Evolutionary conservation across 2,329 filamentous ascomycete genomes (phyloP), one percentile per base, ranked within the genome.

Genomic region (Cercospora sojina): DNA sequence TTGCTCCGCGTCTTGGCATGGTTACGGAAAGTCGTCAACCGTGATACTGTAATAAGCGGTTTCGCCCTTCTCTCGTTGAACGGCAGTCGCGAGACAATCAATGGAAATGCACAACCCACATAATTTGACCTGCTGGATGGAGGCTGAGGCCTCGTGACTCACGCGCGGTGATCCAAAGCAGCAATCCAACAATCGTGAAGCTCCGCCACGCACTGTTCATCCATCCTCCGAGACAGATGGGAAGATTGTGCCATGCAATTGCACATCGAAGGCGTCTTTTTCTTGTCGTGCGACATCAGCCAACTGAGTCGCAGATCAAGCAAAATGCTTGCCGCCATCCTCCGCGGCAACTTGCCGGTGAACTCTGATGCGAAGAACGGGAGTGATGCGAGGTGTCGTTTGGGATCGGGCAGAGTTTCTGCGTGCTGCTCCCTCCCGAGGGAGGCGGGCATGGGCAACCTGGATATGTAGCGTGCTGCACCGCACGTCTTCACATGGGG

Each of bases 121-220:
- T 29, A 16, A 38, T 27, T 49, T 49, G 43, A 49, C 20, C 9
- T 12, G 43, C 20, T 27, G 27, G 27, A 63, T 56, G 9, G 62
- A 64, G 62, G 62, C 38, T 64, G 62, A 49, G 53, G 32, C 35
- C 55, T 18, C 62, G 55, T 59, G 62, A 64, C 55, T 59, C 55
- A 64, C 56, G 41, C n/a, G 62, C 62, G 62, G 55, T 59, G 41
- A 29, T 59, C 16, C 20, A 38, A 53, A 53, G 31, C 38, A 41
- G 62, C 18, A 59, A 27, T 38, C 13, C 32, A 57, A 13, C 41
- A 32, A 47, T 47, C 8, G n/a, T 47, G 18, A 47, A 23, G 41
- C 41, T 47, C 41, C 41, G 41, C 41, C 41, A 47, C 35, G 16
- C 41, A 47, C 4, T 47, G 18, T 23, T 23, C 1, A 6, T 3